Evolutionary conservation across 345 rosid species (phyloP), one percentile per base, ranked within the genome.

Genomic region (Syzygium aqueum): DNA sequence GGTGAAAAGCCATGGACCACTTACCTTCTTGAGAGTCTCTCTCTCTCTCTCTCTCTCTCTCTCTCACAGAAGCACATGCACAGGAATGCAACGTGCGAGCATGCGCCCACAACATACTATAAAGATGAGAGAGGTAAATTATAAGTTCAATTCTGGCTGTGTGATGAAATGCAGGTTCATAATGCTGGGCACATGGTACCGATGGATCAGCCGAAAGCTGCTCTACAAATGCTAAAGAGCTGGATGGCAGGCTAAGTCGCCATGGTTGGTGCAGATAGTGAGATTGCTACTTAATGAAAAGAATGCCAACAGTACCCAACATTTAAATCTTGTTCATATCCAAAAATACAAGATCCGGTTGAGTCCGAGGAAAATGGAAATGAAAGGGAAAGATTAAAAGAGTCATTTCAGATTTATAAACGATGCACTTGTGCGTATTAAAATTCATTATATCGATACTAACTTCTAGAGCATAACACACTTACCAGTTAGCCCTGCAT

Each of bases 171-270:
- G 84, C 91, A 95, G 99, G 95, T 97, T 6, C 92, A 93, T 54
- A 87, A 94, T 86, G 99, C 98, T 13, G 97, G 98, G 77, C 98
- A 95, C 87, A 92, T 95, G 96, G 99, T 96, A 85, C 98, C 98
- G 22, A 97, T 97, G 99, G 98, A 97, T 93, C 97, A 96, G 84
- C 99, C 99, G 17, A 95, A 97, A 89, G 96, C 93, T 87, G 91
- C 99, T 50, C 88, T 95, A 85, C 92, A 95, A 87, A 97, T 95
- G 98, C 92, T 96, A 51, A 89, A 88, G 86, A 92, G 92, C 53
- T 96, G 98, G 98, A 95, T 93, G 94, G 94, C 94, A 83, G 98
- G 97, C 88, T 93, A 93, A 57, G 84, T 95, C 15, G 85, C 88
- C 40, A 61, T 85, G 63, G 50, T 84, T 80, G 65, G 67, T 49